Evolutionary conservation across 805 yeast species (phyloP).

Genomic region (Barnettozyma sucrosica): DNA sequence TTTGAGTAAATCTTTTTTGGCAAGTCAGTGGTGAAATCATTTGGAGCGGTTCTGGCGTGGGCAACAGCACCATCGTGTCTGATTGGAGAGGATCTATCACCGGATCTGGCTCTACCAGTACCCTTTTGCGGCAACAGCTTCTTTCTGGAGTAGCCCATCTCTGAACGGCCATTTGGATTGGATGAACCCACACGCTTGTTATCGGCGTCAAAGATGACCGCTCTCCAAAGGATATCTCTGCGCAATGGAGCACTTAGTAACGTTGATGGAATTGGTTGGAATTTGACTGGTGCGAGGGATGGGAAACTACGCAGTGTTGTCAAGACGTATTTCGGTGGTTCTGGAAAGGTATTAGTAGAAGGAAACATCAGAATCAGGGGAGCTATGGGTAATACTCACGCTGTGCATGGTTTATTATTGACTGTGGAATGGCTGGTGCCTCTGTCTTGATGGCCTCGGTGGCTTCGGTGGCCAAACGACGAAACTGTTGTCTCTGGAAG

Average conservation of each 20-base stretch:
- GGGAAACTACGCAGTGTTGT: conserved; percentile 83
- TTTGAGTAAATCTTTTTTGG: conserved; percentile 66
- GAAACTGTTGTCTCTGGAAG: conserved; percentile 16
- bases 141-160: conserved; percentile 76
- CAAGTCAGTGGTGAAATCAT: conserved; percentile 75
- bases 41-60: conserved; percentile 84
- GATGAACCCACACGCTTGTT: conserved; percentile 84
- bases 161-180: conserved; percentile 80
- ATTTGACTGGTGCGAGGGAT: conserved; percentile 75
- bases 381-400: conserved; percentile 10
- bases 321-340: conserved; percentile 67
- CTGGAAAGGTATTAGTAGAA: conserved; percentile 7
- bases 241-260: conserved; percentile 72
- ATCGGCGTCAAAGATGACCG: conserved; percentile 89
- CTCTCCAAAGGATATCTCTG: conserved; percentile 90
- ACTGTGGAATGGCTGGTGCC: conserved; percentile 5
- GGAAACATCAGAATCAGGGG: neutral
- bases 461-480: conserved; percentile 22
- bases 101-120: conserved; percentile 89
- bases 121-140: conserved; percentile 91
- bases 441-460: conserved; percentile 1
- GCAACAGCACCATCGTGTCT: conserved; percentile 89
- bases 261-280: conserved; percentile 70
- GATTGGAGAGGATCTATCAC: conserved; percentile 92
- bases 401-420: conserved; percentile 14